phyloP scores from a whole-genome alignment of 495 filamentous ascomycete species.

The Podospora anserina region DNA sequence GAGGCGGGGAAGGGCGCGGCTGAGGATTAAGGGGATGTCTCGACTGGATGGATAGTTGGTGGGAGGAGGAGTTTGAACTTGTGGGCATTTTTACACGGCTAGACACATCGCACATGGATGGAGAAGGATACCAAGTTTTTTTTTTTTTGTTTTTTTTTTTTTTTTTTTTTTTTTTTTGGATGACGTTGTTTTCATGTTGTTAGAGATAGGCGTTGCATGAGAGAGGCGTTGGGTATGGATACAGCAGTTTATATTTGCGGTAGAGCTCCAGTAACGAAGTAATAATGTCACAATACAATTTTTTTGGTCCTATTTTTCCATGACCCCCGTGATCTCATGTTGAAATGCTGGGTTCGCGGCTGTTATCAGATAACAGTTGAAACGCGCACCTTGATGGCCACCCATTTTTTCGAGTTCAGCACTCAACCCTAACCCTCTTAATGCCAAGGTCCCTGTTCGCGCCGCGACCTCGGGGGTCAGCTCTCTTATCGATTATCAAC shows the following conservation, averaged over 20 bases:
- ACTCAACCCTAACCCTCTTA: background rate
- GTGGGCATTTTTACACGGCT: background rate
- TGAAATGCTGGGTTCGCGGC: too few species aligned
- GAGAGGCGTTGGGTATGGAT: background rate
- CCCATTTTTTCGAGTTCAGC: too few species aligned
- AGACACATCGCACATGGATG: slow-evolving; percentile 2
- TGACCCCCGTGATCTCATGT: too few species aligned
- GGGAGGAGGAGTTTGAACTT: background rate
- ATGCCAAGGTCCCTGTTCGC: background rate
- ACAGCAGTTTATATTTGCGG: background rate
- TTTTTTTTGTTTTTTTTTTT: background rate
- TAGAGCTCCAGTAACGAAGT: background rate
- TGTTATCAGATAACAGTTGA: background rate
- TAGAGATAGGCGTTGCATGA: background rate
- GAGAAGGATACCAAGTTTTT: background rate
- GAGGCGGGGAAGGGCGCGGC: slow-evolving; percentile 34
- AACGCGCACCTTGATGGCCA: background rate
- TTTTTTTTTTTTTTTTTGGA: background rate
- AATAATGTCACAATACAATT: background rate
- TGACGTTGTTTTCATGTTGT: background rate
- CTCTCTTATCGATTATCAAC: background rate
- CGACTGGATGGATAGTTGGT: background rate
- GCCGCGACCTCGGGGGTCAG: background rate
- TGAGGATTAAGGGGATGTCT: slow-evolving; percentile 28
- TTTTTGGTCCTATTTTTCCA: too few species aligned